Base-by-base conservation (phyloP, 192 early-diverging fungal species). In the Haplosporangium gracile region DNA sequence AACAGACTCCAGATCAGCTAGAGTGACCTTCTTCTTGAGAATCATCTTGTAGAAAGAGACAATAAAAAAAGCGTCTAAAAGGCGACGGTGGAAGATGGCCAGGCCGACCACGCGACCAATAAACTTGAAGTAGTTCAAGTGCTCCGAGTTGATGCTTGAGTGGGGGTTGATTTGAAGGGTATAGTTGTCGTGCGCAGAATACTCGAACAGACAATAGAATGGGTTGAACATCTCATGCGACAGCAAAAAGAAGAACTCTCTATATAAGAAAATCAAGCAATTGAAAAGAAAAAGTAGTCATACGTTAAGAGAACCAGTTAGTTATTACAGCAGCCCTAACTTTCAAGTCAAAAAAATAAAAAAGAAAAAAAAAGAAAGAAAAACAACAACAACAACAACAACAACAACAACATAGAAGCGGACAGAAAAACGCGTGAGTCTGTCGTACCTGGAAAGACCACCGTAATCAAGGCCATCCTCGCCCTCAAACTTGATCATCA, bases 141-240 rank as follows among this genome's bases (percentile, higher is more conserved):
- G 98, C 82, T 99, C 97, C 43, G 98, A 97, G 85, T 99, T 98
- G 78, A 99, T 93, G 68, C 90, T 94, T 10, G 96, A 97, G 89
- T 98, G 94, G 38, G 97, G 97, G 90, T 97, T 99, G 89, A 99
- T 98, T 88, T 99, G 97, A 69, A 99, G 92, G 63, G 98, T 99
- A 91, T 99, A 99, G 83, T 96, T 97, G 90, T 98, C 97, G 91
- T 98, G 97, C 4, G 97, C 97, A 69, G 97, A 97, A 90, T 98
- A 99, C 89, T 99, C 97, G 79, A 99, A 99, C 76, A 99, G 91
- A 81, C 96, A 95, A 89, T 94, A 95, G 89, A 96, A 94, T 32
- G 98, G 98, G 88, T 99, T 98, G 90, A 99, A 99, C 97, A 99
- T 98, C 84, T 98, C 97, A 88, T 99, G 97, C 42, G 97, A 98